Evolutionary conservation across 129 eudicot species (phyloP), one percentile per base, ranked within the genome.

Genomic region (Flaveria trinervia): DNA sequence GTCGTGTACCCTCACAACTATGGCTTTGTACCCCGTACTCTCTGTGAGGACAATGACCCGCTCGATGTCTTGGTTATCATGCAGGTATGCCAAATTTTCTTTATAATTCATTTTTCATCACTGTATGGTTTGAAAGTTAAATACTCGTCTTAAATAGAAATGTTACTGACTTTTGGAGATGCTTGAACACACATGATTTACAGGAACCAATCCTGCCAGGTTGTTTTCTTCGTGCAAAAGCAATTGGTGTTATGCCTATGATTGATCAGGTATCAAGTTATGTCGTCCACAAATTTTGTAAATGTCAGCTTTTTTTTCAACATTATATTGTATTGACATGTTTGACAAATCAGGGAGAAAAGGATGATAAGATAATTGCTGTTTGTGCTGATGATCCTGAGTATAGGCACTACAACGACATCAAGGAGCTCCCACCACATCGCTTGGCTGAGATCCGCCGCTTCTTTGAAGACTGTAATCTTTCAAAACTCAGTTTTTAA

Each of bases 321-420:
- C 46, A 0, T 71, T 57, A 36, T 3, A 41, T 59, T 25, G 25
- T 43, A 41, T 56, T 57, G 36, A 68, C 23, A 62, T 18, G 43
- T 33, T 71, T n/a, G 44, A 75, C 56, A 12, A 16, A 11, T 61
- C 88, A 93, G 97, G 98, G 98, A 71, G 98, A 93, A 72, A 91
- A 89, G 59, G 98, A 93, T 89, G 98, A 93, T 76, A 93, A 93
- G 96, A 93, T 93, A 30, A 93, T 93, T 77, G 98, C 98, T 71
- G 97, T 94, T 14, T 94, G 98, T 83, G 98, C 98, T 75, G 98
- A 94, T 85, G 98, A 94, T 85, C 98, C 98, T 1, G 98, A 94
- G 82, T 89, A 91, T 51, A 79, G 83, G 45, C 89, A 87, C 86
- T 94, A 84, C 83, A 87, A 76, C 62, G 97, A 91, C 85, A 91